Evolutionary conservation across 208 protist species (phyloP), one percentile per base, ranked within the genome.

Genomic region (Acanthamoeba royreba): DNA sequence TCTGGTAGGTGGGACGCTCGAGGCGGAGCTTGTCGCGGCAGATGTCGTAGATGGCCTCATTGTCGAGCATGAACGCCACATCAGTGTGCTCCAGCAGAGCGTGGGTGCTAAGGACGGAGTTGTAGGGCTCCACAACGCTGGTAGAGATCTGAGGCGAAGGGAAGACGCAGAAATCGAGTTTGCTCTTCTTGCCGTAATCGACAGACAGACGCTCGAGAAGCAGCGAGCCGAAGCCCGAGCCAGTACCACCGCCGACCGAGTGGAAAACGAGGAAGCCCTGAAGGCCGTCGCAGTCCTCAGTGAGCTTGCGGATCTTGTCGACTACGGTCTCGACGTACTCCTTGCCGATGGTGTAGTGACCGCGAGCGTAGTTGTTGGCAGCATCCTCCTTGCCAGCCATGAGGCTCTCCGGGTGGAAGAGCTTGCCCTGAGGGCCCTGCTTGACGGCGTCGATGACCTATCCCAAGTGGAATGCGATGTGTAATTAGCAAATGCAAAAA

Each of bases 201-300:
- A 98, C 97, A 35, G 98, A 99, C 35, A 99, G 97, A 93, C 98
- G 97, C 97, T 99, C 98, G 47, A 99, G 96, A 11, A 99, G 97
- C 19, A 99, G 98, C 8, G 99, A 96, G 92, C 97, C 98, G 74
- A 99, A 98, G 95, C 99, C 99, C 74, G 99, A 99, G 93, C 99
- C 99, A 49, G 99, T 99, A 95, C 99, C 99, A 96, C 99, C 99
- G 96, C 99, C 99, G 94, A 99, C 98, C 91, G 98, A 97, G 97
- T 99, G 98, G 97, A 99, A 99, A 43, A 99, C 96, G 42, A 99
- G 93, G 98, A 99, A 99, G 94, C 99, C 99, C 97, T 99, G 99
- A 4, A 99, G 98, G 94, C 98, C 98, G 33, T 97, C 98, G 98
- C 99, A 99, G 93, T 99, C 97, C 95, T 99, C 99, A 2, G 98